Conservation (phyloP, 2,329 filamentous ascomycete species). For the Fusarium austroafricanum region DNA sequence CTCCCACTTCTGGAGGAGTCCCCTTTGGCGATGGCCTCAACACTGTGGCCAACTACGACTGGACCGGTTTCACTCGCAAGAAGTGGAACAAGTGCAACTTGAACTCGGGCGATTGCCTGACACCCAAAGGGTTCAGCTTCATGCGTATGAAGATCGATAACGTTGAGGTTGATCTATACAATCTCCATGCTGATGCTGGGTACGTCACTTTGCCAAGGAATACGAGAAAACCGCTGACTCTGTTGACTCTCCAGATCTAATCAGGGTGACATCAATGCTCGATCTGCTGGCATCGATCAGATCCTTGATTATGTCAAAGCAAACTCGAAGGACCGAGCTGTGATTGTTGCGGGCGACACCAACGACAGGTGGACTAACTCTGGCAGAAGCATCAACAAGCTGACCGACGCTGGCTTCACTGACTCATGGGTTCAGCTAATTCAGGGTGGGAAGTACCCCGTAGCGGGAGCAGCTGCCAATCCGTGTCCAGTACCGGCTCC, state of each 20-base stretch:
- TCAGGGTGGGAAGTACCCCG: constrained; percentile 59
- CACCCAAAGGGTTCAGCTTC: constrained; percentile 76
- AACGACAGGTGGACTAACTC: constrained; percentile 70
- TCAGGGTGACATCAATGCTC: constrained; percentile 63
- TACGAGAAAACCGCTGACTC: neutral
- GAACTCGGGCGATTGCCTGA: constrained; percentile 71
- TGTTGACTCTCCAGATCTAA: constrained; percentile 53
- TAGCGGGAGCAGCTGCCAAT: constrained; percentile 49
- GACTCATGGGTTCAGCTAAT: constrained; percentile 71
- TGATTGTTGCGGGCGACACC: constrained; percentile 73
- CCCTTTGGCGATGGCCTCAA: constrained; percentile 73
- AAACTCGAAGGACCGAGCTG: constrained; percentile 69
- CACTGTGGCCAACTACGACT: constrained; percentile 69
- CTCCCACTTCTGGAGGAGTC: constrained; percentile 73
- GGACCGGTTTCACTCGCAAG: constrained; percentile 62
- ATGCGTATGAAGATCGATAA: constrained; percentile 68
- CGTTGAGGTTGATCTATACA: constrained; percentile 72
- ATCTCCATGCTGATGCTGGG: constrained; percentile 73
- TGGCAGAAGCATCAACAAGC: constrained; percentile 60
- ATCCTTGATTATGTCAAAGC: constrained; percentile 67
- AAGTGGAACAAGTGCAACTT: constrained; percentile 71
- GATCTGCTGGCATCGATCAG: constrained; percentile 70
- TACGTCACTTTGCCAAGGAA: neutral
- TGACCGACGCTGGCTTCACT: constrained; percentile 62
- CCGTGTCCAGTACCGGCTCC: constrained; percentile 69